Evolutionary conservation across 192 early-diverging fungal genomes (phyloP), one percentile per base, ranked within the genome.

Genomic region (Backusella mclennaniae): DNA sequence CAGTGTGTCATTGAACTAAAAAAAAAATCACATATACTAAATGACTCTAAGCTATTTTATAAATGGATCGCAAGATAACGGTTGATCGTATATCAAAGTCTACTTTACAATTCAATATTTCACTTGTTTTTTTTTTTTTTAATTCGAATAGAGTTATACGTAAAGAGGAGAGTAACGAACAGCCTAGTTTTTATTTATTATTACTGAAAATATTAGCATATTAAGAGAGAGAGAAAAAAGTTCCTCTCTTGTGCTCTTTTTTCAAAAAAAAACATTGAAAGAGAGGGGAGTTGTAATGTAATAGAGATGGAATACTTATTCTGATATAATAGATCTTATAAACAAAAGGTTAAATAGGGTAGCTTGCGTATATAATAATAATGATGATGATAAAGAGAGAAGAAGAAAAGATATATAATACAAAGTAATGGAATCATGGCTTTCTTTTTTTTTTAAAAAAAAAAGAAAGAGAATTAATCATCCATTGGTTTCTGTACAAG

Each of bases 401-500:
- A 26, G 21, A 36, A 67, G 4, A 67, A 67, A 17, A 35, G 35
- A 14, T 39, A 44, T 29, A 41, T 69, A 46, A 44, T 41, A 41
- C 23, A 41, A 70, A 11, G 12, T 12, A 70, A 53, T 31, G 46
- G 29, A 31, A 56, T n/a, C 56, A 12, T 56, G 38, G 1, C 9
- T 9, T 33, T 33, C 3, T 33, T 33, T 1, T 33, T 33, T 33
- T 33, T 3, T 33, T 33, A 33, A 33, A 33, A 33, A 33, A 33
- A 33, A 33, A 31, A 1, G 53, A 21, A n/a, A 46, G 17, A 56
- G 5, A 52, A 63, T 41, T 42, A 72, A 42, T 77, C 70, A 73
- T 77, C 76, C 35, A 67, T 26, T 26, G 70, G 76, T 72, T 77
- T 77, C 66, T 77, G 76, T 36, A 69, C 76, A 15, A 77, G 44